Base-by-base conservation (phyloP, 139 green algal genomes). In the Nannochloris sp. region DNA sequence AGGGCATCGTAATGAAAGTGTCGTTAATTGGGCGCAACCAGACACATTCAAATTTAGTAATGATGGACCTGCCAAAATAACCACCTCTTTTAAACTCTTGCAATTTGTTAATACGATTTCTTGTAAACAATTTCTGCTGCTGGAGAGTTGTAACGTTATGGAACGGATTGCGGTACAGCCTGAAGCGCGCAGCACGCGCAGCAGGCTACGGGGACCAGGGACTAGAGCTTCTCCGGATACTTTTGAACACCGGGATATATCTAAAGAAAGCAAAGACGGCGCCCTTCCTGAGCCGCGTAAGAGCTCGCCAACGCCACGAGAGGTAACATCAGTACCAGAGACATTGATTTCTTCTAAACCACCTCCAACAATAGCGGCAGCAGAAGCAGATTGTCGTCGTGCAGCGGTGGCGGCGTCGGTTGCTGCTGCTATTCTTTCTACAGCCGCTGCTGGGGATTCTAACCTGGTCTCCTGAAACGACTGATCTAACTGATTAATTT, bases 1-100 rank as follows among this genome's bases (percentile, higher is more conserved):
- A 15, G 39, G 39, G 19, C 12, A 19, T 31, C 14, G 8, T n/a
- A 68, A 6, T 5, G 25, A 30, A 0, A 68, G 4, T 1, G 14
- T 38, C 6, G 10, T 24, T 4, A 68, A 12, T 27, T 32, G 15
- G 10, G 14, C 19, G 44, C 61, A 68, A 24, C 61, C 61, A 14
- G 61, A 62, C 13, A 68, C 24, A 24, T 62, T 61, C 19, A 68
- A 34, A n/a, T n/a, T 34, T 27, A 13, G 23, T 4, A 68, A n/a
- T 25, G 8, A 47, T 8, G 19, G 39, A n/a, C 24, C 12, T 39
- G 60, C 14, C 13, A 14, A 9, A n/a, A 67, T 54, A 25, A 15
- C 25, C 5, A 67, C 30, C 25, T 54, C 36, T 6, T 6, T 19
- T 34, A 68, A 56, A 19, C 31, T 37, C 9, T 1, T 14, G 44